Conservation (phyloP, 2,329 filamentous ascomycete species). For the Zarea fungicola region DNA sequence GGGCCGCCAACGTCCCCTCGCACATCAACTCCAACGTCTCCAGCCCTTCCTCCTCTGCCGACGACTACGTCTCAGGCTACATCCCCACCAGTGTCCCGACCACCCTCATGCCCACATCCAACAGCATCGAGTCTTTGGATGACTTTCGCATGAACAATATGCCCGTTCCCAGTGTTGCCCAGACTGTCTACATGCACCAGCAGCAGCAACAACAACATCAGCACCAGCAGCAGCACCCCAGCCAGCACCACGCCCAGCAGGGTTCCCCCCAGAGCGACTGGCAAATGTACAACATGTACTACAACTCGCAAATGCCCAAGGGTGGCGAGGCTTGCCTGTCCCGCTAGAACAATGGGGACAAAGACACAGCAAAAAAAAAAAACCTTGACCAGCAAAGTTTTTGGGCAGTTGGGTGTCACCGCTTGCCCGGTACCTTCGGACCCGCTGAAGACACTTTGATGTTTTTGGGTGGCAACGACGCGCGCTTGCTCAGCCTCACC, state of each 20-base stretch:
- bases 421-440: no score
- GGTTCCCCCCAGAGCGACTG: conserved; percentile 16
- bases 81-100: conserved; percentile 45
- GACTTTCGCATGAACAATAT: conserved; percentile 25
- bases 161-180: conserved; percentile 8
- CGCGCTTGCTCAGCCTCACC: no score
- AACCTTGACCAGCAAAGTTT: no score
- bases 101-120: conserved; percentile 33
- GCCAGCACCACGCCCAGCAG: not conserved
- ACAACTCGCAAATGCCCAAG: conserved; percentile 16
- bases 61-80: conserved; percentile 43
- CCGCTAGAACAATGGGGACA: not conserved
- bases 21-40: conserved; percentile 45
- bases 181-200: conserved; percentile 17
- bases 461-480: no score
- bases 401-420: no score
- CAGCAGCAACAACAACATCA: conserved; percentile 22
- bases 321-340: conserved; percentile 7
- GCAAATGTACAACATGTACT: conserved; percentile 31
- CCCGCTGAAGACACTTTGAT: no score
- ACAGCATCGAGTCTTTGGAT: conserved; percentile 25
- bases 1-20: conserved; percentile 39
- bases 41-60: conserved; percentile 47
- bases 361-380: not conserved
- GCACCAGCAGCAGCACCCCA: conserved; percentile 19